Evolutionary conservation across 2,329 filamentous ascomycete genomes (phyloP).

Genomic region (Biscogniauxia marginata): DNA sequence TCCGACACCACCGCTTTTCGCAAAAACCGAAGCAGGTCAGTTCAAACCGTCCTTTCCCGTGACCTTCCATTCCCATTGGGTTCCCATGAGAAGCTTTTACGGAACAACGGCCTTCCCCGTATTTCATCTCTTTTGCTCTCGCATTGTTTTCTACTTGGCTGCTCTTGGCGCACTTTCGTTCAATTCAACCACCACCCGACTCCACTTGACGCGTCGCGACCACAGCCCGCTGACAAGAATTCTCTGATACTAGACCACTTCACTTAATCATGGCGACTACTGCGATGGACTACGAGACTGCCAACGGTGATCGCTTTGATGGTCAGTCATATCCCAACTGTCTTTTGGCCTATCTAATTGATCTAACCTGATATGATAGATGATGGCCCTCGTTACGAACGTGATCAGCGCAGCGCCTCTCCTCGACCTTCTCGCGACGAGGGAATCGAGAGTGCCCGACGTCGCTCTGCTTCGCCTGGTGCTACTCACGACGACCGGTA

Average conservation of each 20-base stretch:
- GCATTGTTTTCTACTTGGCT: background rate
- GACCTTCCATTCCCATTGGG: background rate
- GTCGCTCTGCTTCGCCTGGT: constrained; percentile 62
- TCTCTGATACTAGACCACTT: constrained; percentile 6
- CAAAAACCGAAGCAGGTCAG: background rate
- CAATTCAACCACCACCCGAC: constrained; percentile 3
- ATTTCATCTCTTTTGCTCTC: background rate
- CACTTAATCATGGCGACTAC: constrained; percentile 55
- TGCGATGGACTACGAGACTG: constrained; percentile 69
- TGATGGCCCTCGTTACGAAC: constrained; percentile 64
- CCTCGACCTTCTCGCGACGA: constrained; percentile 62
- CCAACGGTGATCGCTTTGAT: constrained; percentile 65
- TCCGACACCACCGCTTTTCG: background rate
- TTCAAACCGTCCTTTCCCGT: background rate
- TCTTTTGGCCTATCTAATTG: background rate
- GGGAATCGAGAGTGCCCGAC: constrained; percentile 52
- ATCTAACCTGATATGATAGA: constrained; percentile 42
- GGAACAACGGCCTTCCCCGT: background rate
- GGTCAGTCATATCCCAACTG: constrained; percentile 44
- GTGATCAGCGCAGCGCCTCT: constrained; percentile 65
- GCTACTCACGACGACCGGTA: constrained; percentile 52
- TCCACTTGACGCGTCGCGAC: constrained; percentile 10
- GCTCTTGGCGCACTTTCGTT: constrained; percentile 6
- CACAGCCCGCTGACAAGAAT: constrained; percentile 17
- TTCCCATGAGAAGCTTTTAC: background rate